A percentile compares a stretch with the other conserved stretches of the same genome.
These are phyloP conservation scores for Colletotrichum sp. DNA, from an alignment of 2,329 filamentous ascomycete genomes.

Conservation along the genomic window DNA sequence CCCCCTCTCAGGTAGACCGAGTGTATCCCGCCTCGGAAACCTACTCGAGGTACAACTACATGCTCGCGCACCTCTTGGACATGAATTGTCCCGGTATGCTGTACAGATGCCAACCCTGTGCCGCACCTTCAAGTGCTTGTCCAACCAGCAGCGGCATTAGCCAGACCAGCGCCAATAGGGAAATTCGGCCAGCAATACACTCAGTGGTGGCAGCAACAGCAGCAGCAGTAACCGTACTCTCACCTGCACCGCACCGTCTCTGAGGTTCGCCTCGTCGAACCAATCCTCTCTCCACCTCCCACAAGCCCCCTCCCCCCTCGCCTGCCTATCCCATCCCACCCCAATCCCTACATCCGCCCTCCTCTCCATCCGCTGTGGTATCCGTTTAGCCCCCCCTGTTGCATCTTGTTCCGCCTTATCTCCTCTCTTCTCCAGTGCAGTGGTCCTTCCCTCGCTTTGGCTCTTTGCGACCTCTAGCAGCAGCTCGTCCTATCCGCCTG, in stretches of 20 bases:
- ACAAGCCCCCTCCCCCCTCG: constrained; percentile 6
- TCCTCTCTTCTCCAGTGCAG: constrained; percentile 12
- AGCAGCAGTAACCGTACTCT: neutral
- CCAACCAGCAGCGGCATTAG: neutral
- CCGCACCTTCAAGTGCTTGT: neutral
- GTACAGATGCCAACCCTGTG: neutral
- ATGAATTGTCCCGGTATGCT: neutral
- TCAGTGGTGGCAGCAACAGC: neutral
- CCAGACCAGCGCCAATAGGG: neutral
- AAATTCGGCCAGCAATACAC: neutral
- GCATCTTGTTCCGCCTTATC: constrained; percentile 21
- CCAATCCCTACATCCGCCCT: constrained; percentile 22
- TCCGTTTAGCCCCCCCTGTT: constrained; percentile 14
- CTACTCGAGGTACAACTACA: neutral
- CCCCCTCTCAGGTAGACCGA: neutral
- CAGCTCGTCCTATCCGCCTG: constrained; percentile 20
- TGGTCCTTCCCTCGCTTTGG: constrained; percentile 9
- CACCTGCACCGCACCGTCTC: neutral
- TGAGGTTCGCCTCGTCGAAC: constrained; percentile 10
- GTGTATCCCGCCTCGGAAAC: neutral
- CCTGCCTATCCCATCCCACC: constrained; percentile 10
- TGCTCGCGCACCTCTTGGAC: neutral
- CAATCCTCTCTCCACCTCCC: constrained; percentile 17
- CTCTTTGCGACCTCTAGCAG: constrained; percentile 12
- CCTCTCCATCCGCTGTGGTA: constrained; percentile 17